Conservation (phyloP, 192 early-diverging fungal species). For the Backusella sp. region DNA sequence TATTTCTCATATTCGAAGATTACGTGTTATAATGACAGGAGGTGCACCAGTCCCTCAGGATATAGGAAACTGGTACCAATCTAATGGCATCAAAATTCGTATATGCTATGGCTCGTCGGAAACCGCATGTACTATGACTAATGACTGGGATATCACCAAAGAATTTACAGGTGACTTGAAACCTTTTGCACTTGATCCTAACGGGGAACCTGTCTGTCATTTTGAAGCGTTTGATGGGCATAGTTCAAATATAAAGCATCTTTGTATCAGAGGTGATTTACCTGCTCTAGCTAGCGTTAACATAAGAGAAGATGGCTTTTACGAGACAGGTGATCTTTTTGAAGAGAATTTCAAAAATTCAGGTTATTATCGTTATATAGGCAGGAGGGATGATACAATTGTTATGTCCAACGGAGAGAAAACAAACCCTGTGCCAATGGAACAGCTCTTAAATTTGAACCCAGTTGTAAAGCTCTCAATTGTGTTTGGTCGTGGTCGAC, state of each 20-base stretch:
- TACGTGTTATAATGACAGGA: neutral
- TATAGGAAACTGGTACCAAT: neutral
- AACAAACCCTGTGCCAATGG: constrained; percentile 31
- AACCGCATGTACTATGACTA: neutral
- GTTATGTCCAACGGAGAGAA: constrained; percentile 33
- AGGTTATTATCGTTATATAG: constrained; percentile 14
- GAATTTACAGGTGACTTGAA: neutral
- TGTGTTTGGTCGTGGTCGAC: constrained; percentile 21
- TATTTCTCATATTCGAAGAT: neutral
- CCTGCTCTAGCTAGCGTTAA: constrained; percentile 10
- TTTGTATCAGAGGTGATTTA: neutral
- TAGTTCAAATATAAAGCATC: neutral
- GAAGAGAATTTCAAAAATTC: neutral
- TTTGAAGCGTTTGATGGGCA: neutral
- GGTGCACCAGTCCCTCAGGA: neutral
- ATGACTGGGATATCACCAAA: neutral
- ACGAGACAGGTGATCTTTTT: constrained; percentile 25
- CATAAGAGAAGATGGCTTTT: neutral
- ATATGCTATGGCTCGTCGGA: neutral
- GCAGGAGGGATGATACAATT: constrained; percentile 23
- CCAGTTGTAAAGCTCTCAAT: constrained; percentile 11
- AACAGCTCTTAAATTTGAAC: neutral
- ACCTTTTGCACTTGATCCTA: neutral
- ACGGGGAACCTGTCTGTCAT: neutral
- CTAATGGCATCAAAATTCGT: neutral